Percentiles rank a stretch among this genome's conserved stretches.
phyloP scores from a whole-genome alignment of 2,329 filamentous ascomycete species.

The Fusarium hostae region DNA sequence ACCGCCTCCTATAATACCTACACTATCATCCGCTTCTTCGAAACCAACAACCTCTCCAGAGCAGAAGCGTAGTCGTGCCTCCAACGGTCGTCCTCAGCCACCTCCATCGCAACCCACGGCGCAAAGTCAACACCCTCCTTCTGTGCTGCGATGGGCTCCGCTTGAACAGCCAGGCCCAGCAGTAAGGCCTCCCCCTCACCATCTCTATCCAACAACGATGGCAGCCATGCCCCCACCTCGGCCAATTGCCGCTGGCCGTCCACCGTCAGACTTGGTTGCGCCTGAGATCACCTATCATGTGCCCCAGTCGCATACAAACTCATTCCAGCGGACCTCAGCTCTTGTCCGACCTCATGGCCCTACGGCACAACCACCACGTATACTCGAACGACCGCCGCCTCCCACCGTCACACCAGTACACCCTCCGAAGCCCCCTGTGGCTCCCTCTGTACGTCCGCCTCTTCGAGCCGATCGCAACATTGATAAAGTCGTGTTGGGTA shows the following conservation, averaged over 20 bases:
- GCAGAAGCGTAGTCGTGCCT: constrained; percentile 39
- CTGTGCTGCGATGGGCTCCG: constrained; percentile 42
- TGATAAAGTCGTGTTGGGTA: constrained; percentile 85
- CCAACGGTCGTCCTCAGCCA: constrained; percentile 11
- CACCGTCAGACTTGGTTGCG: constrained; percentile 51
- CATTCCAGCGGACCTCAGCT: constrained; percentile 43
- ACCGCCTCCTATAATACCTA: constrained; percentile 31
- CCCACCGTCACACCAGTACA: constrained; percentile 49
- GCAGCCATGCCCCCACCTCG: constrained; percentile 34
- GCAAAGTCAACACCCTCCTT: constrained; percentile 27
- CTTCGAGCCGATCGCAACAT: constrained; percentile 76
- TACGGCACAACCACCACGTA: constrained; percentile 47
- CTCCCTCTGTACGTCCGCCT: constrained; percentile 48
- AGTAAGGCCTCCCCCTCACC: constrained; percentile 7
- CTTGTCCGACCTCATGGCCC: constrained; percentile 51
- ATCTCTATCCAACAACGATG: constrained; percentile 31
- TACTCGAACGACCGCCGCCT: constrained; percentile 44
- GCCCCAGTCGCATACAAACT: constrained; percentile 47
- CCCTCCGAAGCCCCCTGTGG: constrained; percentile 49
- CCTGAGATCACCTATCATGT: constrained; percentile 57
- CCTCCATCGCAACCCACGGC: constrained; percentile 11
- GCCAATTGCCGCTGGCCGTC: constrained; percentile 30
- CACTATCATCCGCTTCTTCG: constrained; percentile 9
- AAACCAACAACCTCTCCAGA: constrained; percentile 15
- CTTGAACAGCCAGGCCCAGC: constrained; percentile 38